Conservation (phyloP, 2,329 filamentous ascomycete species). For the Penicillium sp. region DNA sequence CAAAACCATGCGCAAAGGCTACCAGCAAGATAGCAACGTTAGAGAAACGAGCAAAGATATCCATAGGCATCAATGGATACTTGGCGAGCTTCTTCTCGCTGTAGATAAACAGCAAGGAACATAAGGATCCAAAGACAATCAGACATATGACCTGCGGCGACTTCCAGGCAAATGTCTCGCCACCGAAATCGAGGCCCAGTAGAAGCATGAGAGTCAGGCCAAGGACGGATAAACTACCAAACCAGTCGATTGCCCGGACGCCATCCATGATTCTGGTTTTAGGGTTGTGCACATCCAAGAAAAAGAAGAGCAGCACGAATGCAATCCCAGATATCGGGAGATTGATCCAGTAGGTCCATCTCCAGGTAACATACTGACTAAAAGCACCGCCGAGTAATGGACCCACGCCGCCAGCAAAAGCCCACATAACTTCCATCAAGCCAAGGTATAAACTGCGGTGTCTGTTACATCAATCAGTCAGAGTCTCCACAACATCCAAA, state of each 20-base stretch:
- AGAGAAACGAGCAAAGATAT: constrained; percentile 57
- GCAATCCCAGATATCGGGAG: constrained; percentile 51
- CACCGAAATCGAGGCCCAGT: constrained; percentile 56
- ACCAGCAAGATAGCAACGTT: constrained; percentile 58
- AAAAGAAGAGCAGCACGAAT: constrained; percentile 51
- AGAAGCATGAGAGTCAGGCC: constrained; percentile 54
- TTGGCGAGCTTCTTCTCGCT: constrained; percentile 64
- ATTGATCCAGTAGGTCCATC: constrained; percentile 60
- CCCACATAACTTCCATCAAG: constrained; percentile 55
- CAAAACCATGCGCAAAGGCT: constrained; percentile 50
- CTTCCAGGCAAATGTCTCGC: constrained; percentile 53
- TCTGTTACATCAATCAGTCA: constrained; percentile 23
- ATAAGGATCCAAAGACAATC: constrained; percentile 51
- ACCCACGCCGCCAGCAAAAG: constrained; percentile 53
- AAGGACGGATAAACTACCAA: constrained; percentile 53
- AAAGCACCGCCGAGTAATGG: constrained; percentile 56
- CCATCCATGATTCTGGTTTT: constrained; percentile 51
- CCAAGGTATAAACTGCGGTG: constrained; percentile 52
- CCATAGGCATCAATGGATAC: constrained; percentile 68
- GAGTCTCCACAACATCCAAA: too few relatives aligned
- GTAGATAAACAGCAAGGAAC: constrained; percentile 55
- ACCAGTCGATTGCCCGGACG: constrained; percentile 55
- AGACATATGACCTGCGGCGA: constrained; percentile 57
- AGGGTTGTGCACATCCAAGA: constrained; percentile 57
- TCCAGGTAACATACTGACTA: constrained; percentile 45